Evolutionary conservation across 2,329 filamentous ascomycete species (phyloP).

Genomic region (Didymella glomerata): DNA sequence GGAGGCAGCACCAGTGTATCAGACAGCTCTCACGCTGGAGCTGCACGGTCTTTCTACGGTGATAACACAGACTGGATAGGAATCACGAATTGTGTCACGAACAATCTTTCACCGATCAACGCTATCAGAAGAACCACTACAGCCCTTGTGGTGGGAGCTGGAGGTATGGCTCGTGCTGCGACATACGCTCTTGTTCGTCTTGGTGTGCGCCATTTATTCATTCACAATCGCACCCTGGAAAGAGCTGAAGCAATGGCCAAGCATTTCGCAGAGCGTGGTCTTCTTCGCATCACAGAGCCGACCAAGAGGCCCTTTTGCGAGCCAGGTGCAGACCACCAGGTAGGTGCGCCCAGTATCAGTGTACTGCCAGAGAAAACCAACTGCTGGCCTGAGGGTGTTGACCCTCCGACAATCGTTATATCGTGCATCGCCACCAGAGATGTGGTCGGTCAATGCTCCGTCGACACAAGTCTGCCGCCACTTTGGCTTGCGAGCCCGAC

Average conservation of each 20-base stretch:
- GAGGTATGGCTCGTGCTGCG: slow-evolving; percentile 11
- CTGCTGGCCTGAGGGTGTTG: not conserved
- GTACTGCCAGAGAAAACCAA: not conserved
- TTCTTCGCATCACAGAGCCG: not conserved
- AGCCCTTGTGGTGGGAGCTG: slow-evolving; percentile 5
- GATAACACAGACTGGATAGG: slow-evolving; percentile 10
- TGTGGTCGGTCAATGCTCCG: not conserved
- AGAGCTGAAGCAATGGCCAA: not conserved
- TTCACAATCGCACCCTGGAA: not conserved
- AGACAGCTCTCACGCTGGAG: not conserved
- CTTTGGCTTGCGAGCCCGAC: slow-evolving; percentile 4
- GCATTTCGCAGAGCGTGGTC: not conserved
- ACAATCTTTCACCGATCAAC: slow-evolving; percentile 7
- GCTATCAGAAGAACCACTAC: slow-evolving; percentile 1
- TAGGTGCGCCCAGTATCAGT: not conserved
- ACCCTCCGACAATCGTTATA: slow-evolving; percentile 4
- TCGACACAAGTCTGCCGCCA: slow-evolving; percentile 2
- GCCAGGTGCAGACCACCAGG: not conserved
- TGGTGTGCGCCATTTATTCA: slow-evolving; percentile 2
- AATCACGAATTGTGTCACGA: not conserved
- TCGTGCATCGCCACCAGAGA: slow-evolving; percentile 3
- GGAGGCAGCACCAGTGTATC: not conserved
- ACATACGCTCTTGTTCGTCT: slow-evolving; percentile 3
- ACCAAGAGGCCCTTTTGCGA: no score
- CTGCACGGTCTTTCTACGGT: slow-evolving; percentile 1